Conservation (phyloP, 495 filamentous ascomycete species). For the Trichoderma reesei region DNA sequence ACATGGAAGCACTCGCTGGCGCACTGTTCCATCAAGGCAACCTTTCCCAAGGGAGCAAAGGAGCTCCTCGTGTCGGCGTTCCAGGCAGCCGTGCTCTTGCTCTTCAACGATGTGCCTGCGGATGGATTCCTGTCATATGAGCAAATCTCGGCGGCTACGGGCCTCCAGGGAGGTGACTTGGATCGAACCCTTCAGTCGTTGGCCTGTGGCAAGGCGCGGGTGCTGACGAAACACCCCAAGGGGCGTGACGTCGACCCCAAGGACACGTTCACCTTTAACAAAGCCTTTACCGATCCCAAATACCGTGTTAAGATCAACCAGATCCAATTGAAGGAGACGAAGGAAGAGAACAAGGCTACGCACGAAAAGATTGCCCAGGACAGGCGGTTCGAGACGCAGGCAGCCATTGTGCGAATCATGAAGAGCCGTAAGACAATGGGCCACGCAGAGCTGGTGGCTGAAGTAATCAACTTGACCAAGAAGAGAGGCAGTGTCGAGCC, state of each 20-base stretch:
- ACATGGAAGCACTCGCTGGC: conserved; percentile 87
- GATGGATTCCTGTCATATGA: conserved; percentile 49
- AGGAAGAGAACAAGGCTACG: conserved; percentile 78
- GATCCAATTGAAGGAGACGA: conserved; percentile 91
- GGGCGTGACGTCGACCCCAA: conserved; percentile 64
- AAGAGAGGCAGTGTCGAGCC: conserved; percentile 74
- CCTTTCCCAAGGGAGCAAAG: conserved; percentile 61
- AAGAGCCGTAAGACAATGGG: conserved; percentile 84
- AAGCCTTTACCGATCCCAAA: conserved; percentile 65
- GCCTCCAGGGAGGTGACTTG: conserved; percentile 59
- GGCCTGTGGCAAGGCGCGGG: conserved; percentile 77
- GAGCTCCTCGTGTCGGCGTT: conserved; percentile 80
- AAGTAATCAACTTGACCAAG: conserved; percentile 84
- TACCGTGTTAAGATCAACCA: conserved; percentile 97
- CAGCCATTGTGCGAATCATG: conserved; percentile 94
- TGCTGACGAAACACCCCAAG: conserved; percentile 79
- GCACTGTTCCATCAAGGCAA: conserved; percentile 72
- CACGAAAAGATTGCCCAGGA: conserved; percentile 84
- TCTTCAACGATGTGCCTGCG: conserved; percentile 69
- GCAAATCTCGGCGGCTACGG: conserved; percentile 59
- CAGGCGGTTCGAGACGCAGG: conserved; percentile 90
- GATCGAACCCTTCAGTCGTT: conserved; percentile 87
- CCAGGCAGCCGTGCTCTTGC: conserved; percentile 81
- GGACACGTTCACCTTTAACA: conserved; percentile 77
- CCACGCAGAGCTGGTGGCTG: conserved; percentile 69